Conservation (phyloP, 768 basidiomycete genomes). For the Tylopilus vinaceipallidus region DNA sequence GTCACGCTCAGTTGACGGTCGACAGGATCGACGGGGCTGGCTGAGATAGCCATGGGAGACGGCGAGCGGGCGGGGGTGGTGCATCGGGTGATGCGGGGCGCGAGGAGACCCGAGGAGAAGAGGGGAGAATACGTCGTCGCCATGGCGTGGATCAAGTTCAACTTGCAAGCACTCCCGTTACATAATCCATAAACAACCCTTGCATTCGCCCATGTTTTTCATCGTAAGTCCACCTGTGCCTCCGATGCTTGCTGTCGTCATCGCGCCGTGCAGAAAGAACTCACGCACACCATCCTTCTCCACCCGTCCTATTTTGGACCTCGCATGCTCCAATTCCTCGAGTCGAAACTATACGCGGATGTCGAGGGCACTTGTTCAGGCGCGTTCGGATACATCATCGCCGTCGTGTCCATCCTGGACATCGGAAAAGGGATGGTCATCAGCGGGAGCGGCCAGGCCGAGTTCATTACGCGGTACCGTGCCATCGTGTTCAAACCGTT, state of each 20-base stretch:
- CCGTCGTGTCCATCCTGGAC: slow-evolving; percentile 85
- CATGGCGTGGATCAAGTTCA: slow-evolving; percentile 21
- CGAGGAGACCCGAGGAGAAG: slow-evolving; percentile 70
- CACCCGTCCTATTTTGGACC: slow-evolving; percentile 99
- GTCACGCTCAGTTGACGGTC: slow-evolving; percentile 38
- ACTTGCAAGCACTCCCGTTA: slow-evolving; percentile 17
- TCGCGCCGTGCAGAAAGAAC: slow-evolving; percentile 68
- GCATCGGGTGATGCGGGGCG: slow-evolving; percentile 37
- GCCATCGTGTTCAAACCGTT: slow-evolving; percentile 99
- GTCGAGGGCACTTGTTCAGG: slow-evolving; percentile 98
- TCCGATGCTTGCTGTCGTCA: neutral
- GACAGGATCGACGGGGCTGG: slow-evolving; percentile 28
- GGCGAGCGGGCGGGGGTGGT: slow-evolving; percentile 26
- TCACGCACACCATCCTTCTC: slow-evolving; percentile 95
- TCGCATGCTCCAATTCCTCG: slow-evolving; percentile 89
- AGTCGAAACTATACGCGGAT: slow-evolving; percentile 90
- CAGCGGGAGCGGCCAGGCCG: slow-evolving; percentile 90
- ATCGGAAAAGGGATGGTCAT: slow-evolving; percentile 93
- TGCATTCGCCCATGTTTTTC: slow-evolving; percentile 70
- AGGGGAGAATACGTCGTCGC: slow-evolving; percentile 59
- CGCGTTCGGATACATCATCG: slow-evolving; percentile 92
- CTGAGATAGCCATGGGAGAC: slow-evolving; percentile 19
- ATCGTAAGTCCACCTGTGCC: slow-evolving; percentile 47
- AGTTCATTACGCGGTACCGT: slow-evolving; percentile 91
- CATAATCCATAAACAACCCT: slow-evolving; percentile 10